A percentile compares a stretch with the other conserved stretches of the same genome.
These are phyloP conservation scores for Rhytidiadelphus loreus DNA, from an alignment of 225 moss, liverwort and hornwort species.

Conservation along the genomic window DNA sequence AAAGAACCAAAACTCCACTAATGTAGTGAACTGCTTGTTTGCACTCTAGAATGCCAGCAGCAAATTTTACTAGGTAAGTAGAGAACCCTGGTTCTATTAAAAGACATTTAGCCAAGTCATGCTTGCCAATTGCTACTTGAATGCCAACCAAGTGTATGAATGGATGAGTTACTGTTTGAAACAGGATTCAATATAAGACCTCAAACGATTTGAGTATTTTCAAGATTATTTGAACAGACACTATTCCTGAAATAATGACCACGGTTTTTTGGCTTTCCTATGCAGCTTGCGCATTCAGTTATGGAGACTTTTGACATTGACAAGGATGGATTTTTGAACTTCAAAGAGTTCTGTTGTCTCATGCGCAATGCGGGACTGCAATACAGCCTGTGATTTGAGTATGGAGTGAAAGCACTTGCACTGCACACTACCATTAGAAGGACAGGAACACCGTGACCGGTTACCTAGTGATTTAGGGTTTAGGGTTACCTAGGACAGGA, in stretches of 20 bases:
- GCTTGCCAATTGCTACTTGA: neutral
- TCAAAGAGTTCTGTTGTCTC: constrained; percentile 44
- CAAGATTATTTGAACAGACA: neutral
- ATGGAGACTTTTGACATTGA: constrained; percentile 40
- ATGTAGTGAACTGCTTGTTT: too few relatives aligned
- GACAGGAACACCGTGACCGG: neutral
- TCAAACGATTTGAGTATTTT: neutral
- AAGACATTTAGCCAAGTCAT: neutral
- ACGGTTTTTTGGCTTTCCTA: neutral
- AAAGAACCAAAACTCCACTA: neutral
- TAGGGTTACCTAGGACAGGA: too few relatives aligned
- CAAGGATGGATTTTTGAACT: constrained; percentile 50
- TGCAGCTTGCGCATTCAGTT: constrained; percentile 27
- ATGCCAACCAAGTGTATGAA: too few relatives aligned
- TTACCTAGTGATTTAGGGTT: neutral
- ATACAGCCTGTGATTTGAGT: constrained; percentile 2
- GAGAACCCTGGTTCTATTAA: neutral
- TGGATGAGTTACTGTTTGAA: neutral
- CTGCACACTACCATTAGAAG: neutral
- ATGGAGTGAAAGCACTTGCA: neutral
- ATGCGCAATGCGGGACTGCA: constrained; percentile 37
- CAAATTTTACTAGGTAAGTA: neutral
- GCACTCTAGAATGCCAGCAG: too few relatives aligned
- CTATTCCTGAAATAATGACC: neutral
- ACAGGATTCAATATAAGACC: too few relatives aligned